A percentile compares a stretch with the other conserved stretches of the same genome.
phyloP scores from a whole-genome alignment of 805 yeast species.

The Kuraishia cidri region DNA sequence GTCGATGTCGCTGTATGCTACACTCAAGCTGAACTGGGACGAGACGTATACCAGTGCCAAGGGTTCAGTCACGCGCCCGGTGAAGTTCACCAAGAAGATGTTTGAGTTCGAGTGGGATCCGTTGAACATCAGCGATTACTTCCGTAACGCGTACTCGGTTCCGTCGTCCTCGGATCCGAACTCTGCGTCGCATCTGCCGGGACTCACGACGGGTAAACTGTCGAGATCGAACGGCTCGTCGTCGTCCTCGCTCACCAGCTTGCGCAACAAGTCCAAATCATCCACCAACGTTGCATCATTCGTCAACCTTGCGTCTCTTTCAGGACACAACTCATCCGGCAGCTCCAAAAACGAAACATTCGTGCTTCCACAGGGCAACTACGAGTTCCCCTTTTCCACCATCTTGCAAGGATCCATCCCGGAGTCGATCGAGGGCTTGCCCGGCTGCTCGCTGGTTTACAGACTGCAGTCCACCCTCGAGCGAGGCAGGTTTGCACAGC shows the following conservation, averaged over 20 bases:
- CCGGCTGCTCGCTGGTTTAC: constrained; percentile 68
- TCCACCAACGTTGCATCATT: constrained; percentile 14
- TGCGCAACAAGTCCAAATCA: constrained; percentile 24
- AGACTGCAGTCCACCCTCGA: constrained; percentile 74
- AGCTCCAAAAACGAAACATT: constrained; percentile 19
- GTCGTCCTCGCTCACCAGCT: constrained; percentile 26
- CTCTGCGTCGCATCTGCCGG: constrained; percentile 7
- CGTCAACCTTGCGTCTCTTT: constrained; percentile 7
- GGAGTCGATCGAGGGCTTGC: constrained; percentile 87
- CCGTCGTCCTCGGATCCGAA: constrained; percentile 1
- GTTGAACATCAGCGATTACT: constrained; percentile 38
- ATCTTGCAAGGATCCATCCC: constrained; percentile 77
- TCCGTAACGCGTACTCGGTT: constrained; percentile 7
- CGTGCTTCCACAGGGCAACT: constrained; percentile 62
- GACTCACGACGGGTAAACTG: constrained; percentile 20
- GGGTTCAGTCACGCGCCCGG: constrained; percentile 35
- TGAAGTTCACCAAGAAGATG: constrained; percentile 48
- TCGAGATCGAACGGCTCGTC: constrained; percentile 30
- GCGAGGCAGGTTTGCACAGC: constrained; percentile 66
- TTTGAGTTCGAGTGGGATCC: constrained; percentile 79
- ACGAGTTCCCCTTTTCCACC: constrained; percentile 84
- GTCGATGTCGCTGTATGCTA: constrained; percentile 56
- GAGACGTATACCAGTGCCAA: constrained; percentile 40
- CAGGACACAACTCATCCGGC: background rate
- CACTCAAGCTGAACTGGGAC: constrained; percentile 56